Conservation (phyloP, 108 stramenopile genomes). For the Licmophora abbreviata region DNA sequence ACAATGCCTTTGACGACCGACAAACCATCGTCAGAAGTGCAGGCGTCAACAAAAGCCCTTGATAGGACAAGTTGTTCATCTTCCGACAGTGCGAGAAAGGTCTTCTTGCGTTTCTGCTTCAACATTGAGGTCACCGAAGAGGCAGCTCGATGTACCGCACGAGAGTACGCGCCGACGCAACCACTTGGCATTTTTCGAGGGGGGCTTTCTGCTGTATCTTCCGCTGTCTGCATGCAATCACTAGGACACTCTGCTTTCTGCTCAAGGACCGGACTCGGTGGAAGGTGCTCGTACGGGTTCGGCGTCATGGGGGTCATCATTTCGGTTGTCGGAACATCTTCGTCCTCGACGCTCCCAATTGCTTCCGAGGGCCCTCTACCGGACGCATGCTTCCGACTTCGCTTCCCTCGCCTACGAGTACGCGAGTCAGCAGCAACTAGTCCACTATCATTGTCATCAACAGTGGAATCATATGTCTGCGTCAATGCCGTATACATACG, state of each 20-base stretch:
- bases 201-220: neutral
- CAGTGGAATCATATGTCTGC: neutral
- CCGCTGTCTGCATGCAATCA: neutral
- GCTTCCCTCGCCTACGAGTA: neutral
- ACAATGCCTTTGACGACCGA: slow-evolving; percentile 50
- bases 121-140: slow-evolving; percentile 24
- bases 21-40: slow-evolving; percentile 52
- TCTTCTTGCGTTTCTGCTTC: slow-evolving; percentile 30
- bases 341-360: neutral
- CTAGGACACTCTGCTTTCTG: neutral
- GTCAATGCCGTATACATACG: too few species aligned
- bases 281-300: slow-evolving; percentile 49
- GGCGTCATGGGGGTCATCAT: slow-evolving; percentile 24
- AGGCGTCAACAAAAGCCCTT: slow-evolving; percentile 54
- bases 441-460: neutral
- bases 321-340: slow-evolving; percentile 9
- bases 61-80: slow-evolving; percentile 40
- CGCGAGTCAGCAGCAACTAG: neutral
- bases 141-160: slow-evolving; percentile 39
- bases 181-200: slow-evolving; percentile 43
- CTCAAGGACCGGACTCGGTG: too few species aligned
- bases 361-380: neutral
- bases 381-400: neutral
- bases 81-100: slow-evolving; percentile 29
- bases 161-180: slow-evolving; percentile 67